A percentile compares a stretch with the other conserved stretches of the same genome.
Evolutionary conservation across 768 basidiomycete species (phyloP).

Genomic region (Amanita inopinata): DNA sequence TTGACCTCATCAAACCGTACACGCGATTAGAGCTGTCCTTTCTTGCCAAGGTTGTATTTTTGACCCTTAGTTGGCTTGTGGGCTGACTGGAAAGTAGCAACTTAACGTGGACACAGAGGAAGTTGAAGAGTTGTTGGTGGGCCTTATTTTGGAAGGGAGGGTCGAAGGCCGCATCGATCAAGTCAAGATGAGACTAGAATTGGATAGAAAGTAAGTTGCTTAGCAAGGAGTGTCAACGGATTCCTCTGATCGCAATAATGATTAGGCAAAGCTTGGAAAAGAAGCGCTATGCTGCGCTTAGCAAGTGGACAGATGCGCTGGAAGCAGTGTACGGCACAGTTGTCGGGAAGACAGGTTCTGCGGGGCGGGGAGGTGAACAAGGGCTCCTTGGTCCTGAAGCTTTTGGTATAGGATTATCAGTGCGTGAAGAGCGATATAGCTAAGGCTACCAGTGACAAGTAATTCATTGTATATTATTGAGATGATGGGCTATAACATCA

Average conservation of each 20-base stretch:
- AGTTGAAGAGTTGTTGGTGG: constrained; percentile 89
- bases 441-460: neutral
- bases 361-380: constrained; percentile 28
- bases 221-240: constrained; percentile 2
- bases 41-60: constrained; percentile 66
- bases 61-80: neutral
- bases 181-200: constrained; percentile 84
- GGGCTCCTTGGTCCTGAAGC: constrained; percentile 23
- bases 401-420: constrained; percentile 14
- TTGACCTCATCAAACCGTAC: constrained; percentile 97
- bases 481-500: too few relatives aligned
- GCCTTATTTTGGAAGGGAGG: constrained; percentile 92
- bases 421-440: neutral
- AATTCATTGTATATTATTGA: too few relatives aligned
- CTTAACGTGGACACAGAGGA: constrained; percentile 87
- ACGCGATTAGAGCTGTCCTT: constrained; percentile 88
- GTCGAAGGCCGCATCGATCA: constrained; percentile 97
- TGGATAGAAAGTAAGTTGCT: constrained; percentile 67
- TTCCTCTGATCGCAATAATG: neutral
- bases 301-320: constrained; percentile 76
- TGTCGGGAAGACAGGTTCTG: constrained; percentile 55
- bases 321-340: constrained; percentile 70
- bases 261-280: constrained; percentile 78
- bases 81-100: constrained; percentile 49
- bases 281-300: constrained; percentile 73